Conservation (phyloP, 371 early-diverging fungal genomes). For the Mortierella polycephala region DNA sequence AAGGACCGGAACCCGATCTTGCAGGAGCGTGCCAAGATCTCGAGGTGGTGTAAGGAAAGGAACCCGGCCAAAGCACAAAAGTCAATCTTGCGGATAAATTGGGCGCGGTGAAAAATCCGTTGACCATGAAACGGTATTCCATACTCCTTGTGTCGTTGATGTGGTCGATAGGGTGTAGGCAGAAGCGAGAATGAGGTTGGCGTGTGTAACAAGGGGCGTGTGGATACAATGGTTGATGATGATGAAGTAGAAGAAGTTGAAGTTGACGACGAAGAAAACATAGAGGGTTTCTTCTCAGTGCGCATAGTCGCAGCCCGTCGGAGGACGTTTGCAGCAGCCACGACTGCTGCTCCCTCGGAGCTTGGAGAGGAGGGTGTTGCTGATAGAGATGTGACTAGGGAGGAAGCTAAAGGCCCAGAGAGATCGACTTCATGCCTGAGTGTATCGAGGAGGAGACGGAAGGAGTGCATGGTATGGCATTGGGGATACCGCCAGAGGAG, state of each 20-base stretch:
- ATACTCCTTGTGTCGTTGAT: constrained; percentile 27
- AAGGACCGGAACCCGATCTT: constrained; percentile 43
- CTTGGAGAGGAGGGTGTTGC: background rate
- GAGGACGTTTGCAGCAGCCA: constrained; percentile 1
- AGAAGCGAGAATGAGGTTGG: constrained; percentile 5
- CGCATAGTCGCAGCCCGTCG: constrained; percentile 22
- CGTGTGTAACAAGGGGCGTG: constrained; percentile 6
- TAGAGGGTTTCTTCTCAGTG: constrained; percentile 1
- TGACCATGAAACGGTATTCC: constrained; percentile 51
- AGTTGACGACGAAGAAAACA: background rate
- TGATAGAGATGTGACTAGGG: background rate
- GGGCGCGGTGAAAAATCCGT: constrained; percentile 39
- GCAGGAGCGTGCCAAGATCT: constrained; percentile 46
- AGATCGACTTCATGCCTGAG: constrained; percentile 43
- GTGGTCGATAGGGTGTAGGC: constrained; percentile 31
- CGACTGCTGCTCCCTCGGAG: background rate
- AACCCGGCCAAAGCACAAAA: constrained; percentile 14
- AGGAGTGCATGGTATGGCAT: constrained; percentile 30
- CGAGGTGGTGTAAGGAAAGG: constrained; percentile 36
- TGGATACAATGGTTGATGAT: background rate
- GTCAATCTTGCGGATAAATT: constrained; percentile 45
- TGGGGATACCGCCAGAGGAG: constrained; percentile 46
- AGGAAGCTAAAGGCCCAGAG: constrained; percentile 20
- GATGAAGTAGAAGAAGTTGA: no score
- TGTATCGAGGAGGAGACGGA: constrained; percentile 40